A percentile compares a stretch with the other conserved stretches of the same genome.
Evolutionary conservation across 352 stramenopile genomes (phyloP).

Genomic region (Pythium apleroticum): DNA sequence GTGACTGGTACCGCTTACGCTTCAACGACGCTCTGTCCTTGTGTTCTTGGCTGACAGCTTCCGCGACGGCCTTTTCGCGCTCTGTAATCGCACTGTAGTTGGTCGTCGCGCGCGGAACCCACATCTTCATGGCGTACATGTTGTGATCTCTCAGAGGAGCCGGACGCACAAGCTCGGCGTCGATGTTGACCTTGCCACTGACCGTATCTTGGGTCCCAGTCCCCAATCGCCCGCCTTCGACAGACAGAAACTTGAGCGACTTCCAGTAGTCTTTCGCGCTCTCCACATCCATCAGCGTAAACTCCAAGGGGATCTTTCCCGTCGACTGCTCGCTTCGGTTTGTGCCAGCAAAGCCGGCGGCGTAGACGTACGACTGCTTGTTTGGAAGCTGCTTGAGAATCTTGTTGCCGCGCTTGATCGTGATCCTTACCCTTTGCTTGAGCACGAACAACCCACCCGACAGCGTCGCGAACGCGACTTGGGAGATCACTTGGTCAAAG

Average conservation of each 20-base stretch:
- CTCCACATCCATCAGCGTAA: conserved; percentile 38
- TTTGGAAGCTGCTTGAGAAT: conserved; percentile 51
- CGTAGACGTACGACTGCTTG: conserved; percentile 64
- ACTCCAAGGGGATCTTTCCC: conserved; percentile 59
- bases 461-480: conserved; percentile 71
- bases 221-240: conserved; percentile 62
- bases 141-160: conserved; percentile 65
- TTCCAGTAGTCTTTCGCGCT: conserved; percentile 73
- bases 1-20: conserved; percentile 47
- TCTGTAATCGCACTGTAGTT: conserved; percentile 54
- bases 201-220: conserved; percentile 33
- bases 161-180: conserved; percentile 55
- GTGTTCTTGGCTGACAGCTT: conserved; percentile 22
- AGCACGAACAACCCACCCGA: conserved; percentile 66
- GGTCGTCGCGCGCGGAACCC: conserved; percentile 54
- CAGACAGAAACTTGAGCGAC: conserved; percentile 61
- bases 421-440: conserved; percentile 47
- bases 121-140: conserved; percentile 64
- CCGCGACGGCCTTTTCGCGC: conserved; percentile 54
- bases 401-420: conserved; percentile 53
- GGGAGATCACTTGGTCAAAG: conserved; percentile 75
- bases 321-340: conserved; percentile 52
- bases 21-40: conserved; percentile 25
- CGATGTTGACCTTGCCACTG: conserved; percentile 49
- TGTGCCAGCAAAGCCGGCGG: conserved; percentile 51